A percentile compares a stretch with the other conserved stretches of the same genome.
phyloP scores from a whole-genome alignment of 208 protist genomes.

The Trypanosoma brucei region DNA sequence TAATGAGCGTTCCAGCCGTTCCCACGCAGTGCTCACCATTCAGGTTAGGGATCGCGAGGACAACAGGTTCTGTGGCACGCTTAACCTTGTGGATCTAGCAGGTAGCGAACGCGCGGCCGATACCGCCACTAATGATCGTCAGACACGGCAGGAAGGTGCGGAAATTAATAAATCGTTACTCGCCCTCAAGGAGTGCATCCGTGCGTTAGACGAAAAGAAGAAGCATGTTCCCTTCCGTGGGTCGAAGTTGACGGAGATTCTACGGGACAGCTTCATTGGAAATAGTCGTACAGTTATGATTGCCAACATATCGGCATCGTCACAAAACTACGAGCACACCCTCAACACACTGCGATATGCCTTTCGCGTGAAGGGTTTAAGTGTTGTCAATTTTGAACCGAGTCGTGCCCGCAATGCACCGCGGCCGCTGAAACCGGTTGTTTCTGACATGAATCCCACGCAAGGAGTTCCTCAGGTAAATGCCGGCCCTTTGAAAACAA shows the following conservation, averaged over 20 bases:
- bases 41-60: slow-evolving; percentile 32
- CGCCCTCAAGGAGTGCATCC: slow-evolving; percentile 95
- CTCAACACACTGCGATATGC: slow-evolving; percentile 98
- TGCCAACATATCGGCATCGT: slow-evolving; percentile 89
- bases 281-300: slow-evolving; percentile 95
- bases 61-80: slow-evolving; percentile 53
- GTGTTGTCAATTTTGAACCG: slow-evolving; percentile 42
- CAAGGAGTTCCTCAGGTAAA: not conserved
- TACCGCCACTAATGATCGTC: slow-evolving; percentile 80
- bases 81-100: slow-evolving; percentile 98
- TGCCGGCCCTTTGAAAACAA: not conserved
- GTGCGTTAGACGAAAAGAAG: slow-evolving; percentile 86
- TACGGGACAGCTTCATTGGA: slow-evolving; percentile 94
- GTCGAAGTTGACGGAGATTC: slow-evolving; percentile 94
- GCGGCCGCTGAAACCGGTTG: slow-evolving; percentile 17
- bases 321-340: slow-evolving; percentile 90
- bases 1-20: slow-evolving; percentile 86
- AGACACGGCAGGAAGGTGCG: slow-evolving; percentile 87
- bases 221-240: slow-evolving; percentile 95
- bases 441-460: not conserved
- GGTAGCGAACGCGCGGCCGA: slow-evolving; percentile 95
- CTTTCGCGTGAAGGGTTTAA: slow-evolving; percentile 87
- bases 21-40: slow-evolving; percentile 83
- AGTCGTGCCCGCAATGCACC: slow-evolving; percentile 68
- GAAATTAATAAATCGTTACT: slow-evolving; percentile 96